Evolutionary conservation across 352 stramenopile genomes (phyloP).

Genomic region (Phytophthora rubi): DNA sequence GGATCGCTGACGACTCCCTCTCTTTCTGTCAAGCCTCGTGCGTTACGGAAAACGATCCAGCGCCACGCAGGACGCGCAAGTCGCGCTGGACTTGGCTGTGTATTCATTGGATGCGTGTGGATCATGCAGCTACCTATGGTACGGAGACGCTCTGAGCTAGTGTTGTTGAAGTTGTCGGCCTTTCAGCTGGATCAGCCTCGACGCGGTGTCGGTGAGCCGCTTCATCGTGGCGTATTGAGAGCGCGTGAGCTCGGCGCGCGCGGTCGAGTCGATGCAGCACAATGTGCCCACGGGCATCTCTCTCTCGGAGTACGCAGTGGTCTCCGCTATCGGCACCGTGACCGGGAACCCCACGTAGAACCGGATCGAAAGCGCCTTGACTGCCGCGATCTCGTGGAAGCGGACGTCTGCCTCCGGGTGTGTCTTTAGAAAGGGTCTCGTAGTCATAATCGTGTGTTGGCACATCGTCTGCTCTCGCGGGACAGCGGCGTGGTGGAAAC

Average conservation of each 20-base stretch:
- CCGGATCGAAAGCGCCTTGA: constrained; percentile 27
- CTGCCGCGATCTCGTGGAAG: constrained; percentile 34
- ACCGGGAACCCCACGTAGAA: constrained; percentile 53
- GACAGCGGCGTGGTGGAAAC: constrained; percentile 28
- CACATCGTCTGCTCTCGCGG: constrained; percentile 46
- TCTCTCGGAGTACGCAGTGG: neutral
- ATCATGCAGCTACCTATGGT: constrained; percentile 2
- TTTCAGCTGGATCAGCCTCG: constrained; percentile 40
- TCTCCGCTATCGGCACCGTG: constrained; percentile 13
- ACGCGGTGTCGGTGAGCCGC: constrained; percentile 36
- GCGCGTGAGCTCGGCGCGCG: constrained; percentile 38
- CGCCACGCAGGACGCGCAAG: neutral
- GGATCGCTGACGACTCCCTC: neutral
- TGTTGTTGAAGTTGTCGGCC: constrained; percentile 22
- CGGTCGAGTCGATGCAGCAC: constrained; percentile 42
- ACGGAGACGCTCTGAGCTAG: neutral
- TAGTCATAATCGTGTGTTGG: constrained; percentile 43
- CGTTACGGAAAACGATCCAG: neutral
- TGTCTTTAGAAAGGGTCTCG: constrained; percentile 34
- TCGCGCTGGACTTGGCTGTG: neutral
- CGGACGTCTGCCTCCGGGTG: constrained; percentile 47
- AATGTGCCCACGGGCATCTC: constrained; percentile 46
- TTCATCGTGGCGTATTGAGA: constrained; percentile 48
- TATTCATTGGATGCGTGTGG: neutral
- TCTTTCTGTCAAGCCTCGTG: neutral